These are phyloP conservation scores for Berkeleyomyces basicola DNA, from an alignment of 2,329 filamentous ascomycete genomes.

Conservation along the genomic window DNA sequence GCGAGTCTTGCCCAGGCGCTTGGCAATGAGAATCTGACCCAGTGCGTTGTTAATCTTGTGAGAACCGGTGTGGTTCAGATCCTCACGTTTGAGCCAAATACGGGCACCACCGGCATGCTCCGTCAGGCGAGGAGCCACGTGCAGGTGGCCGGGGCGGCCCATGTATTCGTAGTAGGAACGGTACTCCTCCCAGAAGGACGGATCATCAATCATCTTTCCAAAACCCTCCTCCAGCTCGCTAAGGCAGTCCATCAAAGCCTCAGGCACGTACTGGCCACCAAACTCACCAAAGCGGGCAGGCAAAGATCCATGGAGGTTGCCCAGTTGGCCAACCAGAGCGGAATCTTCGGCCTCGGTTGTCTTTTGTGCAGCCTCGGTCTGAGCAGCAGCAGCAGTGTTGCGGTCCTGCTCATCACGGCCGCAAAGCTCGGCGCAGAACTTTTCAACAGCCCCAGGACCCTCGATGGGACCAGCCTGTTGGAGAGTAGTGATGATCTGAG, in stretches of 20 bases:
- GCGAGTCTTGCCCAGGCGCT: conserved; percentile 77
- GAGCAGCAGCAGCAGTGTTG: conserved; percentile 29
- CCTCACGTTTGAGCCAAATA: conserved; percentile 96
- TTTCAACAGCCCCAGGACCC: conserved; percentile 42
- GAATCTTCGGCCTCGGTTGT: conserved; percentile 34
- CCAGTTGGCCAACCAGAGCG: conserved; percentile 65
- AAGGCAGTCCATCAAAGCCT: conserved; percentile 94
- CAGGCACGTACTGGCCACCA: conserved; percentile 92
- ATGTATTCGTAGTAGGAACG: conserved; percentile 94
- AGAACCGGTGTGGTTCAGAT: conserved; percentile 91
- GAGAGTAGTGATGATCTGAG: conserved; percentile 78
- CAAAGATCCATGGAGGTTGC: conserved; percentile 63
- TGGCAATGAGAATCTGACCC: conserved; percentile 77
- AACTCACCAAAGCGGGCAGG: conserved; percentile 88
- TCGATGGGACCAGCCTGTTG: conserved; percentile 49
- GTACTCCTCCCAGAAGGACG: conserved; percentile 93
- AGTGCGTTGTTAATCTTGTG: conserved; percentile 99
- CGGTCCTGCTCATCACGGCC: conserved; percentile 26
- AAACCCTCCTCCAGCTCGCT: conserved; percentile 83
- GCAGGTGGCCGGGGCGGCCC: conserved; percentile 81
- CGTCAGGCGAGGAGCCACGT: conserved; percentile 75
- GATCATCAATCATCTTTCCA: conserved; percentile 70
- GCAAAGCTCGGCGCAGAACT: conserved; percentile 62
- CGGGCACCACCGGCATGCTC: conserved; percentile 81
- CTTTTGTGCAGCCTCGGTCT: conserved; percentile 47